Conservation (phyloP, 1,139 yeast genomes). For the Saccharomycopsis hybrid region DNA sequence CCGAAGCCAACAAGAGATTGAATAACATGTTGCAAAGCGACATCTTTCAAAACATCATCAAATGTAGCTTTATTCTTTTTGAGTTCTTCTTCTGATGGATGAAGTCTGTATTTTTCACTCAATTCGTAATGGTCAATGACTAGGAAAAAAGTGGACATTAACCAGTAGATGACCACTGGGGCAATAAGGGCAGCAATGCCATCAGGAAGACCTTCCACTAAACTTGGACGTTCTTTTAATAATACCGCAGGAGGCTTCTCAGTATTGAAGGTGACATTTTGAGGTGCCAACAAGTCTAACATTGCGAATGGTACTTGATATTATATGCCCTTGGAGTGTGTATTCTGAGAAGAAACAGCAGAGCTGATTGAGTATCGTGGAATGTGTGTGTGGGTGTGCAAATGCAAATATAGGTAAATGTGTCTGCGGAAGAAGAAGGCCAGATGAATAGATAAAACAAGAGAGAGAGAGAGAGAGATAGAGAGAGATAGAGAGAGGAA, state of each 20-base stretch:
- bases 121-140: slow-evolving; percentile 64
- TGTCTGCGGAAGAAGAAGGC: too few relatives aligned
- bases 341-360: too few relatives aligned
- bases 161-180: slow-evolving; percentile 84
- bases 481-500: too few relatives aligned
- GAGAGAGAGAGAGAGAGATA: too few relatives aligned
- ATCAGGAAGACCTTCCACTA: slow-evolving; percentile 61
- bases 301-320: too few relatives aligned
- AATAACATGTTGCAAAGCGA: slow-evolving; percentile 71
- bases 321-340: too few relatives aligned
- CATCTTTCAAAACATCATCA: slow-evolving; percentile 69
- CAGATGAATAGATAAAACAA: too few relatives aligned
- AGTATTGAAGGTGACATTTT: too few relatives aligned
- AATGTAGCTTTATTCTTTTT: slow-evolving; percentile 69
- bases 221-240: slow-evolving; percentile 29
- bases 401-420: too few relatives aligned
- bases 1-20: slow-evolving; percentile 67
- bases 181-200: slow-evolving; percentile 62
- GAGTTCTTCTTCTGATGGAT: slow-evolving; percentile 80
- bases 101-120: slow-evolving; percentile 81
- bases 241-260: slow-evolving; percentile 8
- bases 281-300: too few relatives aligned
- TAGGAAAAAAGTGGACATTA: slow-evolving; percentile 66
- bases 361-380: too few relatives aligned
- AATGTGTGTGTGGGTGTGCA: too few relatives aligned